phyloP scores from a whole-genome alignment of 176 grass and related monocot species.

The Tillandsia fasciculata region DNA sequence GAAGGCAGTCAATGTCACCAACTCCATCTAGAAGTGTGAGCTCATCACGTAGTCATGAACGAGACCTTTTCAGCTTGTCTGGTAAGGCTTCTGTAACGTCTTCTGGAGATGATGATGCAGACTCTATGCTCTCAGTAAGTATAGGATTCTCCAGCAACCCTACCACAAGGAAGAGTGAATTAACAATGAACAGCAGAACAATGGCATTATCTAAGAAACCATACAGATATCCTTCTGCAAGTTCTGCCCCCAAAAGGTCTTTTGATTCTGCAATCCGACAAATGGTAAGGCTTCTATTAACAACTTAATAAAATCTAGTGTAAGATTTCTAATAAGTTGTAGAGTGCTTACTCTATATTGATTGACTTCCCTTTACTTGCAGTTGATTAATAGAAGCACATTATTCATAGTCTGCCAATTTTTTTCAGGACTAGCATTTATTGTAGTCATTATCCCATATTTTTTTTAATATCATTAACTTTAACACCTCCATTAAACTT shows the following conservation, averaged over 20 bases:
- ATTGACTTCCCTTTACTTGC: too few relatives aligned
- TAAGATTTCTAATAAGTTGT: too few relatives aligned
- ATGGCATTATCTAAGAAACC: conserved; percentile 69
- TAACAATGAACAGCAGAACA: conserved; percentile 53
- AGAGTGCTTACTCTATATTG: too few relatives aligned
- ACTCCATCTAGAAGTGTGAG: conserved; percentile 69
- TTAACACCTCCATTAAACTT: too few relatives aligned
- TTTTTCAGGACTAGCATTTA: too few relatives aligned
- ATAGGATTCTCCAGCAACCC: conserved; percentile 38
- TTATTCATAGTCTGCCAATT: too few relatives aligned
- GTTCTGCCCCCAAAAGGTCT: conserved; percentile 60
- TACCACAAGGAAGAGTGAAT: conserved; percentile 45
- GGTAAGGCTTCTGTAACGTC: conserved; percentile 64
- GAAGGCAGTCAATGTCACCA: conserved; percentile 80
- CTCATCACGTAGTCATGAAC: conserved; percentile 60
- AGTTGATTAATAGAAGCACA: too few relatives aligned
- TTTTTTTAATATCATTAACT: too few relatives aligned
- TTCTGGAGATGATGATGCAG: conserved; percentile 79
- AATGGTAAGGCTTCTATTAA: conserved; percentile 45
- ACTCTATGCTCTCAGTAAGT: conserved; percentile 53
- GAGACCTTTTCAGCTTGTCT: conserved; percentile 50
- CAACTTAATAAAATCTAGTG: too few relatives aligned
- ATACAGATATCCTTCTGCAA: conserved; percentile 46
- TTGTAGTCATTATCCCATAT: too few relatives aligned
- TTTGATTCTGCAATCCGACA: conserved; percentile 87